Percentiles rank a stretch among this genome's conserved stretches.
These are phyloP conservation scores for Neophaeococcomyces mojaviensis DNA, from an alignment of 2,329 filamentous ascomycete species.

Conservation along the genomic window DNA sequence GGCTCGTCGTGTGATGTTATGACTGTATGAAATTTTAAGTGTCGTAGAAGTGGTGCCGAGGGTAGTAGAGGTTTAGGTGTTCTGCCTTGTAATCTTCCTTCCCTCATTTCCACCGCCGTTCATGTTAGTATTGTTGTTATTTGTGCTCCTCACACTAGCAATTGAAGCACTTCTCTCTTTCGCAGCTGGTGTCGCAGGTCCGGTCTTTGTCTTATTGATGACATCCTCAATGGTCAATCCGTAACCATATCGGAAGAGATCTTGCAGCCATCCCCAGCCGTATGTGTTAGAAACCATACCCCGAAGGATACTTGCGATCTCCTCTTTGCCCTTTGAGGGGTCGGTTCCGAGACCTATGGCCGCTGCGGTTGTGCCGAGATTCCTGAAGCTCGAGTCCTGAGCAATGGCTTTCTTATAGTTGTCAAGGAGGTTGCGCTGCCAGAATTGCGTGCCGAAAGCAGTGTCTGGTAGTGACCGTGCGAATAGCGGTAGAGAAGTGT, in stretches of 20 bases:
- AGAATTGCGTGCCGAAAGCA: slow-evolving; percentile 66
- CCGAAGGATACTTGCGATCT: slow-evolving; percentile 70
- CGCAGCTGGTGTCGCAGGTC: slow-evolving; percentile 2
- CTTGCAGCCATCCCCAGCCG: slow-evolving; percentile 65
- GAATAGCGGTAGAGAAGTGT: slow-evolving; percentile 72
- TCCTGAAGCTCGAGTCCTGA: slow-evolving; percentile 60
- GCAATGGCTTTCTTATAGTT: slow-evolving; percentile 75
- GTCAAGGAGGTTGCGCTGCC: slow-evolving; percentile 64
- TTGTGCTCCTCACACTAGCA: neutral
- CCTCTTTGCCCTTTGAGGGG: slow-evolving; percentile 54
- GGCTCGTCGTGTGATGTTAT: neutral
- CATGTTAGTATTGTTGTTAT: neutral
- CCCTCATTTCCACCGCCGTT: slow-evolving; percentile 8
- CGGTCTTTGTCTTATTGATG: slow-evolving; percentile 4
- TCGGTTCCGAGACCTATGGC: slow-evolving; percentile 46
- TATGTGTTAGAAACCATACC: slow-evolving; percentile 66
- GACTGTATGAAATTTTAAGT: neutral
- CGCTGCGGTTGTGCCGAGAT: slow-evolving; percentile 27
- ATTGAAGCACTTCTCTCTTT: neutral
- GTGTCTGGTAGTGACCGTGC: slow-evolving; percentile 67
- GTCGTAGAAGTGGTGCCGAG: neutral
- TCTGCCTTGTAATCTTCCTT: slow-evolving; percentile 2
- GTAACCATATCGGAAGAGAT: slow-evolving; percentile 78
- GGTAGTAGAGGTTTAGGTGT: neutral
- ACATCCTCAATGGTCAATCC: slow-evolving; percentile 76